Evolutionary conservation across 2,329 filamentous ascomycete genomes (phyloP).

Genomic region (Arthrobotrys musiformis): DNA sequence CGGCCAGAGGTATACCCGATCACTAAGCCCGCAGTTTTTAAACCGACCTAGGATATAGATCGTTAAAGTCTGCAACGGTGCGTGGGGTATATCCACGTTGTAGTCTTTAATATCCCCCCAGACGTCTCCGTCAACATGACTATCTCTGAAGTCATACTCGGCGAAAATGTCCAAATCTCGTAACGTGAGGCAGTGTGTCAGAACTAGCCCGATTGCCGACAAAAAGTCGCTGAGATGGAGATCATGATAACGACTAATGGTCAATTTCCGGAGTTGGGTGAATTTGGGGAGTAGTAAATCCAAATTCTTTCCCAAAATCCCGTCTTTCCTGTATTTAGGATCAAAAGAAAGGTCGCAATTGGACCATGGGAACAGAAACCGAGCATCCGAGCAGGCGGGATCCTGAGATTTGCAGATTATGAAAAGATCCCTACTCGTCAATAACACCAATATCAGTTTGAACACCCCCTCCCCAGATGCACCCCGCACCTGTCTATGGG

Average conservation of each 20-base stretch:
- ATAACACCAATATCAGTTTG: no score
- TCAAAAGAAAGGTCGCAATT: no score
- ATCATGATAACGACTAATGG: background rate
- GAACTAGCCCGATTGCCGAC: background rate
- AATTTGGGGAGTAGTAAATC: background rate
- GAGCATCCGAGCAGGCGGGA: no score
- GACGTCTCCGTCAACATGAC: background rate
- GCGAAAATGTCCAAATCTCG: background rate
- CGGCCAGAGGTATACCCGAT: background rate
- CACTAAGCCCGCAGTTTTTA: background rate
- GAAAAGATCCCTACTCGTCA: background rate
- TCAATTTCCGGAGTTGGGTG: background rate
- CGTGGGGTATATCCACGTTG: background rate
- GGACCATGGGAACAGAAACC: no score
- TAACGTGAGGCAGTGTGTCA: background rate
- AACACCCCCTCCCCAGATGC: no score
- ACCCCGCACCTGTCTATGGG: no score
- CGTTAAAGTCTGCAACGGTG: background rate
- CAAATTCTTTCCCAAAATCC: background rate
- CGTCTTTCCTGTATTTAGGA: background rate
- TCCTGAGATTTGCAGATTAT: background rate
- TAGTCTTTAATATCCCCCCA: background rate
- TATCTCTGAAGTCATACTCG: background rate
- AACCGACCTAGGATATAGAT: background rate
- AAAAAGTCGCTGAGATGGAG: background rate